Base-by-base conservation (phyloP, 164 flowering plant genomes). In the Santalum album region DNA sequence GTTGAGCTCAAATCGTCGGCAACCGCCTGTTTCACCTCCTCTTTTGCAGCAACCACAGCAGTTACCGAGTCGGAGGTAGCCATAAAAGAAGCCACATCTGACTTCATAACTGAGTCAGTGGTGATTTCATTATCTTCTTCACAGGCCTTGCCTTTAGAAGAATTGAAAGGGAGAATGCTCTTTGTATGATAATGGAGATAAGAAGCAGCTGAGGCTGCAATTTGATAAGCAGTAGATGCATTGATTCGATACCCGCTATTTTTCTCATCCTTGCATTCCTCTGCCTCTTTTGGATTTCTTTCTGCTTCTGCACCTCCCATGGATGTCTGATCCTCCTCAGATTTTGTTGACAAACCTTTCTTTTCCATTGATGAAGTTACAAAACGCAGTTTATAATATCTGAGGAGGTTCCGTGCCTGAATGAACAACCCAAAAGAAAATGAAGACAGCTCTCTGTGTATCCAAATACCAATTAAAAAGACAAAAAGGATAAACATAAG, bases 21-120 rank as follows among this genome's bases (percentile, higher is more conserved):
- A 32, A 94, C 90, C 40, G 97, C 97, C 72, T 86, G 97, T 73
- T 86, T 87, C 22, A 78, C 83, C 69, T 90, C 97, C 71, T 94
- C 97, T 66, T 87, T 71, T n/a, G 87, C 97, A 53, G 95, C 95
- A 66, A 94, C 96, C n/a, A 87, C 95, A 0, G 90, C 78, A 1
- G 97, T 90, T 50, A 89, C 91, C 0, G 99, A 87, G 60, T 85
- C 86, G 2, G 95, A 78, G n/a, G 90, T 79, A 12, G 90, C 95
- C 73, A 82, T 78, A 21, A 85, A 71, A 42, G 88, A 80, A 38
- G 85, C 96, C 61, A 75, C 58, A 7, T 87, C 90, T 15, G 82
- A 57, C 49, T 79, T 63, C 57, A 57, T 58, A 19, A 49, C n/a
- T n/a, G n/a, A 53, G 27, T 64, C 60, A 43, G 45, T 21, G 51